These are phyloP conservation scores for Capronia epimyces DNA, from an alignment of 2,329 filamentous ascomycete genomes.

Conservation along the genomic window DNA sequence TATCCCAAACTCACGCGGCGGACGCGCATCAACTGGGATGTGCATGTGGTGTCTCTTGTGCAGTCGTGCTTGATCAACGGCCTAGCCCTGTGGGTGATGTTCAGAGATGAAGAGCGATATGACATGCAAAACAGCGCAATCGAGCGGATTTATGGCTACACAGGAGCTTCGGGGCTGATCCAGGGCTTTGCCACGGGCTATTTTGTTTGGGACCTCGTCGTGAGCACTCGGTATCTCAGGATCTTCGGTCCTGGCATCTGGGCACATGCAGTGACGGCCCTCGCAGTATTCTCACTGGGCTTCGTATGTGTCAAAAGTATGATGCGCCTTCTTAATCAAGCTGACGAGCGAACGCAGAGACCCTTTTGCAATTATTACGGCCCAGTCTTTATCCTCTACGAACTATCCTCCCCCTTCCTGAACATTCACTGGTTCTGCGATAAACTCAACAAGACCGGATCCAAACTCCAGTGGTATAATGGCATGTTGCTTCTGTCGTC, in stretches of 20 bases:
- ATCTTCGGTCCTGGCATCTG: slow-evolving; percentile 59
- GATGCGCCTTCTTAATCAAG: neutral
- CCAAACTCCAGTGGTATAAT: slow-evolving; percentile 57
- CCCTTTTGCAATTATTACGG: slow-evolving; percentile 63
- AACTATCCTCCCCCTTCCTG: slow-evolving; percentile 60
- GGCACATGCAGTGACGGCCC: slow-evolving; percentile 56
- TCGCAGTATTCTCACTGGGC: slow-evolving; percentile 57
- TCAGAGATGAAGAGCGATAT: slow-evolving; percentile 50
- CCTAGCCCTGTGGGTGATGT: slow-evolving; percentile 55
- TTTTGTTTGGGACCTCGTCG: slow-evolving; percentile 58
- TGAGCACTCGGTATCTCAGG: slow-evolving; percentile 51
- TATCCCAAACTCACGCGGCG: slow-evolving; percentile 52
- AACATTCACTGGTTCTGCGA: slow-evolving; percentile 68
- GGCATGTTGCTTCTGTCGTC: slow-evolving; percentile 54
- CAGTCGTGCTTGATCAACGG: slow-evolving; percentile 54
- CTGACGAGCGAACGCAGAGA: slow-evolving; percentile 41
- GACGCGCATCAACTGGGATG: slow-evolving; percentile 61
- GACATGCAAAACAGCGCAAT: slow-evolving; percentile 44
- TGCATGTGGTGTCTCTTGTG: slow-evolving; percentile 59
- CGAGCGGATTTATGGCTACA: slow-evolving; percentile 58
- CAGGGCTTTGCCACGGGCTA: slow-evolving; percentile 59
- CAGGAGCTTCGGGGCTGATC: slow-evolving; percentile 53
- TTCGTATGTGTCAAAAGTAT: slow-evolving; percentile 49
- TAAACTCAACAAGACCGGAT: slow-evolving; percentile 61
- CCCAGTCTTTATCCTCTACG: slow-evolving; percentile 62